phyloP scores from a whole-genome alignment of 768 basidiomycete genomes.

The Lactarius sanguifluus region DNA sequence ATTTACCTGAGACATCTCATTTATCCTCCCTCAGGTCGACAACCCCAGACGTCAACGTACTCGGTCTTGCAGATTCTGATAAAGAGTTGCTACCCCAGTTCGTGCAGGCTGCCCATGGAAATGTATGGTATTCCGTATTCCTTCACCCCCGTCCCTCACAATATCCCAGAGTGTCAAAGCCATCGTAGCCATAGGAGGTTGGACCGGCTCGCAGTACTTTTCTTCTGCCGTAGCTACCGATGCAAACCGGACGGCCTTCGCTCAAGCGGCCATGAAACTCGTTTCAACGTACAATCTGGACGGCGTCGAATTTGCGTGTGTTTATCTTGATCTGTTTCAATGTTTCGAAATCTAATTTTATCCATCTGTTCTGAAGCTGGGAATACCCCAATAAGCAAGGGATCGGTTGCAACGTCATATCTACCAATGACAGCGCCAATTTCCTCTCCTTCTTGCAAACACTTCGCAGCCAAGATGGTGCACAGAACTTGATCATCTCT shows the following conservation, averaged over 20 bases:
- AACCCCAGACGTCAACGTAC: constrained; percentile 27
- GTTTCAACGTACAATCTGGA: constrained; percentile 19
- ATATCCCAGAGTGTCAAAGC: constrained; percentile 20
- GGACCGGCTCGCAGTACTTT: constrained; percentile 22
- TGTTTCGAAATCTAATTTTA: not conserved
- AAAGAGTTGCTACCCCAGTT: constrained; percentile 31
- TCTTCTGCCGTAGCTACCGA: constrained; percentile 21
- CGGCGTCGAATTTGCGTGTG: constrained; percentile 28
- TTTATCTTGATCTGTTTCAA: not conserved
- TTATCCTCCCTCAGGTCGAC: constrained; percentile 7
- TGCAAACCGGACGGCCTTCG: constrained; percentile 22
- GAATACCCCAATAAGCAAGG: constrained; percentile 11
- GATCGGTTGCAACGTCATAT: constrained; percentile 17
- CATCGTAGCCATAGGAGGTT: constrained; percentile 25
- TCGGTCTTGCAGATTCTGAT: constrained; percentile 35
- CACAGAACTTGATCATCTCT: not conserved
- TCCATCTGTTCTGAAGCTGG: constrained; percentile 18
- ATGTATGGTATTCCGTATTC: constrained; percentile 21
- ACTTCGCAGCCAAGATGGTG: not conserved
- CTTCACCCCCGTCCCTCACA: not conserved
- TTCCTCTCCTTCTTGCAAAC: constrained; percentile 16
- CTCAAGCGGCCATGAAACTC: not conserved
- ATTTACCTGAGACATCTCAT: not conserved
- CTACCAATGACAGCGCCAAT: constrained; percentile 6
- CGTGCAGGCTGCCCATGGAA: constrained; percentile 28